phyloP scores from a whole-genome alignment of 257 asterid genomes.

The Verbena officinalis region DNA sequence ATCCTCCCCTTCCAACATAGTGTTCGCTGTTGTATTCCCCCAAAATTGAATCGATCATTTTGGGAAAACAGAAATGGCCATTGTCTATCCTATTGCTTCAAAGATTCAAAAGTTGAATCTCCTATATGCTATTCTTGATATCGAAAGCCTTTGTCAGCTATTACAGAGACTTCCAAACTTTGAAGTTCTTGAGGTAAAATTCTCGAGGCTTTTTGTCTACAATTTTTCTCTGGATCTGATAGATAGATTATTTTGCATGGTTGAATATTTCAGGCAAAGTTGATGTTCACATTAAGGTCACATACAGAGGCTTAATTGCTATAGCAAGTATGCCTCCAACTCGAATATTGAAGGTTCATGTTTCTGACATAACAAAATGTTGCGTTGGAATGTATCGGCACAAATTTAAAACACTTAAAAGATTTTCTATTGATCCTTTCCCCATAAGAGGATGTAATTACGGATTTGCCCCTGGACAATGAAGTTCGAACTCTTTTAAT shows the following conservation, averaged over 20 bases:
- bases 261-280: too few species aligned
- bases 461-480: slow-evolving; percentile 70
- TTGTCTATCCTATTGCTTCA: slow-evolving; percentile 52
- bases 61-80: slow-evolving; percentile 52
- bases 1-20: too few species aligned
- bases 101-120: slow-evolving; percentile 55
- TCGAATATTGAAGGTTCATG: slow-evolving; percentile 69
- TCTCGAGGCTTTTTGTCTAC: neutral
- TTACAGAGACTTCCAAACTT: slow-evolving; percentile 53
- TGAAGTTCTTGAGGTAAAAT: slow-evolving; percentile 59
- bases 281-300: too few species aligned
- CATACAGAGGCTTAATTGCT: slow-evolving; percentile 63
- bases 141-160: slow-evolving; percentile 54
- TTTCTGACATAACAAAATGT: slow-evolving; percentile 64
- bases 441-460: slow-evolving; percentile 51
- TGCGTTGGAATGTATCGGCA: slow-evolving; percentile 49
- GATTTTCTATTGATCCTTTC: slow-evolving; percentile 71
- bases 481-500: slow-evolving; percentile 58
- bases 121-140: slow-evolving; percentile 52
- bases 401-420: slow-evolving; percentile 42
- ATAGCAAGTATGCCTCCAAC: slow-evolving; percentile 60
- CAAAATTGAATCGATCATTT: slow-evolving; percentile 41
- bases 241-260: too few species aligned
- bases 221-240: slow-evolving; percentile 38
- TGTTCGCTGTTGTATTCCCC: slow-evolving; percentile 45